A percentile compares a stretch with the other conserved stretches of the same genome.
phyloP scores from a whole-genome alignment of 192 early-diverging fungal genomes.

The Geosiphon pyriformis region DNA sequence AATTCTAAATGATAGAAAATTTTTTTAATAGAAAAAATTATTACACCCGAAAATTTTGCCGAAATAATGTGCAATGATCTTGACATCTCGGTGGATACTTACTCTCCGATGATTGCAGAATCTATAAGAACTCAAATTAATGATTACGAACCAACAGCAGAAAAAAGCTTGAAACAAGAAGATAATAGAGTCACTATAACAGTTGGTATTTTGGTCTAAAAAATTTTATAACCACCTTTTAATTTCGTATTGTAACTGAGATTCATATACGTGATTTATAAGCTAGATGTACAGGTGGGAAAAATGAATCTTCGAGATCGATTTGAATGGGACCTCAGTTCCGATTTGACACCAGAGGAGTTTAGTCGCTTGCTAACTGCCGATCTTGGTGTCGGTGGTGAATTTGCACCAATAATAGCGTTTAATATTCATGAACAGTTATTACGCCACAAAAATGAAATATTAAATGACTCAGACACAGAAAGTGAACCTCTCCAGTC shows the following conservation, averaged over 20 bases:
- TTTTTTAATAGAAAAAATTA: slow-evolving; percentile 49
- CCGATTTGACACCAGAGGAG: slow-evolving; percentile 61
- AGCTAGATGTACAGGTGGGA: slow-evolving; percentile 84
- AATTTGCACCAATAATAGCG: slow-evolving; percentile 71
- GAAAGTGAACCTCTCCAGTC: slow-evolving; percentile 40
- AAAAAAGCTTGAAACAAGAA: slow-evolving; percentile 39
- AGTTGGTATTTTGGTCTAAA: slow-evolving; percentile 34
- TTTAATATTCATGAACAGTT: slow-evolving; percentile 74
- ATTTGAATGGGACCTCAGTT: slow-evolving; percentile 87
- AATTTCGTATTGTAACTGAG: slow-evolving; percentile 30
- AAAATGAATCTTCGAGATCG: slow-evolving; percentile 75
- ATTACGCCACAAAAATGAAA: slow-evolving; percentile 49
- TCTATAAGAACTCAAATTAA: slow-evolving; percentile 54
- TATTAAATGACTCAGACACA: slow-evolving; percentile 40
- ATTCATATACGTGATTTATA: background rate
- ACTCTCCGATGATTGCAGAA: slow-evolving; percentile 48
- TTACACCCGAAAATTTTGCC: slow-evolving; percentile 82
- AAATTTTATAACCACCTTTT: background rate
- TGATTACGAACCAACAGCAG: slow-evolving; percentile 50
- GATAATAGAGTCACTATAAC: slow-evolving; percentile 44
- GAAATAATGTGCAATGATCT: slow-evolving; percentile 78
- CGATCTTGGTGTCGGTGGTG: slow-evolving; percentile 75
- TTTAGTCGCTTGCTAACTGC: slow-evolving; percentile 61
- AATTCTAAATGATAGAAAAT: background rate
- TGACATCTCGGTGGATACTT: slow-evolving; percentile 48